phyloP scores from a whole-genome alignment of 1,139 yeast species.

The Diutina sp. region DNA sequence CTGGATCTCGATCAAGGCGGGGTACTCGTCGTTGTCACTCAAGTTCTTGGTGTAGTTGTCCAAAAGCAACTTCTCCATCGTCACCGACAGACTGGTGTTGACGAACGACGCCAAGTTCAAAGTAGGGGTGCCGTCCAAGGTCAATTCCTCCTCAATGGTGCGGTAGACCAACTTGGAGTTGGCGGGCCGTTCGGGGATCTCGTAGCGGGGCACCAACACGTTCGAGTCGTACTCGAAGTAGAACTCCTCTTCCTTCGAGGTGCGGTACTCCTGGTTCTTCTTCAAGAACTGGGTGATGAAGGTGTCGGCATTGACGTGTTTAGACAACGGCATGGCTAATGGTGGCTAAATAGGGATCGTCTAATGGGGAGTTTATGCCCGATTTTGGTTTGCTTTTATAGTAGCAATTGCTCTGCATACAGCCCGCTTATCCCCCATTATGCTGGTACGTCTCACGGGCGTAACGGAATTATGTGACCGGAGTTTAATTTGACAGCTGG shows the following conservation, averaged over 20 bases:
- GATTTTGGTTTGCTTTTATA: background rate
- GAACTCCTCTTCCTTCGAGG: conserved; percentile 17
- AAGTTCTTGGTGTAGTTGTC: conserved; percentile 77
- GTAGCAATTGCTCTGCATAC: background rate
- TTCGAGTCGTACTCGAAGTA: conserved; percentile 23
- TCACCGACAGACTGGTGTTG: conserved; percentile 52
- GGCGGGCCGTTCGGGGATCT: conserved; percentile 46
- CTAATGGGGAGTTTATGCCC: background rate
- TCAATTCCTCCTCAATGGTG: conserved; percentile 58
- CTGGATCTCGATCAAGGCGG: conserved; percentile 70
- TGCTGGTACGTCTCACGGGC: background rate
- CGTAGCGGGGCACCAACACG: conserved; percentile 31
- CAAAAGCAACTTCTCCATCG: conserved; percentile 31
- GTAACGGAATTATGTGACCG: background rate
- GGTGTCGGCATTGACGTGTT: conserved; percentile 24
- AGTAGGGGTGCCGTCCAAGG: conserved; percentile 75
- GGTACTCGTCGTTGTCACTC: conserved; percentile 92
- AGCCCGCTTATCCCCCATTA: background rate
- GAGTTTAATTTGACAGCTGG: background rate
- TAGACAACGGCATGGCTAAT: conserved; percentile 25
- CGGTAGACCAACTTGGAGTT: conserved; percentile 42
- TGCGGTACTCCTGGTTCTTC: conserved; percentile 12
- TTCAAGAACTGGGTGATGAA: conserved; percentile 20
- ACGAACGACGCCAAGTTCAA: conserved; percentile 85
- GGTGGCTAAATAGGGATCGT: background rate